These are phyloP conservation scores for Coniochaeta pulveracea DNA, from an alignment of 2,329 filamentous ascomycete genomes.

Conservation along the genomic window DNA sequence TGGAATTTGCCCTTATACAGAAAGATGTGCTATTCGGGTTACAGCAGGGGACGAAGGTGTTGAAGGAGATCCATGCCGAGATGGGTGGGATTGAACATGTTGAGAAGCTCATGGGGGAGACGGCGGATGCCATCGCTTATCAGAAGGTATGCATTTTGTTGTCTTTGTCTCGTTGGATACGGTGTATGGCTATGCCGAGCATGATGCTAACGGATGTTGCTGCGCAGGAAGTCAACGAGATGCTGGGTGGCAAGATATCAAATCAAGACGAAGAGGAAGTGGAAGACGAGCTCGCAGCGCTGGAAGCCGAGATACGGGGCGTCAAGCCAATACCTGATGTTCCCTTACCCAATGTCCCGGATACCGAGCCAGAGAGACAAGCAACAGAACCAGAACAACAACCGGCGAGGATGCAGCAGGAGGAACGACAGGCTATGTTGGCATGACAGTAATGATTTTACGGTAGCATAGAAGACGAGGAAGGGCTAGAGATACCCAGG, in stretches of 20 bases:
- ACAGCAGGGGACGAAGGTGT: slow-evolving; percentile 80
- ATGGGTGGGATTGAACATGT: slow-evolving; percentile 93
- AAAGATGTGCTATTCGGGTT: slow-evolving; percentile 92
- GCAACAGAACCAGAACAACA: slow-evolving; percentile 5
- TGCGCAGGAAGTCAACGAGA: slow-evolving; percentile 77
- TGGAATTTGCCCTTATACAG: slow-evolving; percentile 94
- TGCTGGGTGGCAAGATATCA: slow-evolving; percentile 79
- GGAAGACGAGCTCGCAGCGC: slow-evolving; percentile 80
- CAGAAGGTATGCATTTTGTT: slow-evolving; percentile 53
- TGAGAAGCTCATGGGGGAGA: slow-evolving; percentile 91
- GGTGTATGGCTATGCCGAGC: neutral
- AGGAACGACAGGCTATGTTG: slow-evolving; percentile 17
- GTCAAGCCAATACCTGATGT: neutral
- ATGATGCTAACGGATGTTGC: neutral
- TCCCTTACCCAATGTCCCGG: slow-evolving; percentile 16
- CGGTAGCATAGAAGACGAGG: too few relatives aligned
- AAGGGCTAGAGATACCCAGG: too few relatives aligned
- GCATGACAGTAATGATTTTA: slow-evolving; percentile 10
- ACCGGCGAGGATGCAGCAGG: slow-evolving; percentile 9
- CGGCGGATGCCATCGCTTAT: slow-evolving; percentile 80
- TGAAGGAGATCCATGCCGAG: slow-evolving; percentile 85
- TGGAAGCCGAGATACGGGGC: slow-evolving; percentile 50
- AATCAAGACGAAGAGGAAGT: slow-evolving; percentile 97
- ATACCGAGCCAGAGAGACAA: slow-evolving; percentile 9
- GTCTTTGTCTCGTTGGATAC: neutral